Evolutionary conservation across 2,329 filamentous ascomycete species (phyloP), one percentile per base, ranked within the genome.

Genomic region (Endocalyx cinctus): DNA sequence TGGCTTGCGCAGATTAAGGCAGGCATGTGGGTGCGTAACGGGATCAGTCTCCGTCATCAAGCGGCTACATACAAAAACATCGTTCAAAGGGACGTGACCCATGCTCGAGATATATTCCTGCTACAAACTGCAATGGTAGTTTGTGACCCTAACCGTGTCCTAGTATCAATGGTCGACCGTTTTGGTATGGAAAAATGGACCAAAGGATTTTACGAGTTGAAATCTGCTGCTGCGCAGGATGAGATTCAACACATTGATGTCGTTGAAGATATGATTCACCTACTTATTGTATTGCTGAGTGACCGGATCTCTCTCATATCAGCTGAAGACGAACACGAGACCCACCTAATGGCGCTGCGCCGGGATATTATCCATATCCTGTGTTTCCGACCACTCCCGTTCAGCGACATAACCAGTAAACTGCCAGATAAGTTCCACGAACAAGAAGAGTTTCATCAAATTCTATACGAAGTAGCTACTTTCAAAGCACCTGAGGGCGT

Each of bases 1-100:
- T 98, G 92, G 92, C 70, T 98, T 19, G 86, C 92, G 5, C 94
- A 98, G 64, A 97, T 98, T 79, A 95, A 94, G 59, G 88, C 90
- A 13, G 87, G 88, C 32, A 94, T 97, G 81, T 98, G 94, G 92
- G 90, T 98, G 43, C 81, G 92, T 35, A 98, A 98, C 55, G 92
- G 92, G 3, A 87, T 98, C 54, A 97, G 90, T 50, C 74, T 98
- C 32, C 80, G 90, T 25, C 92, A 98, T 57, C 92, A 98, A 60
- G 92, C 94, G 57, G 84, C 84, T 33, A 92, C 89, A 13, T 98
- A 98, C 57, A 82, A 88, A 12, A 89, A 87, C 25, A 87, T 96
- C 11, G 79, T 80, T 10, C 87, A 94, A 51, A 75, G 92, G 45
- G 92, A 98, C 58, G 85, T 96, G 14, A 88, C 87, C 2, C 90